Percentiles rank a stretch among this genome's conserved stretches.
phyloP scores from a whole-genome alignment of 208 protist genomes.

The Crithidia mellificae region DNA sequence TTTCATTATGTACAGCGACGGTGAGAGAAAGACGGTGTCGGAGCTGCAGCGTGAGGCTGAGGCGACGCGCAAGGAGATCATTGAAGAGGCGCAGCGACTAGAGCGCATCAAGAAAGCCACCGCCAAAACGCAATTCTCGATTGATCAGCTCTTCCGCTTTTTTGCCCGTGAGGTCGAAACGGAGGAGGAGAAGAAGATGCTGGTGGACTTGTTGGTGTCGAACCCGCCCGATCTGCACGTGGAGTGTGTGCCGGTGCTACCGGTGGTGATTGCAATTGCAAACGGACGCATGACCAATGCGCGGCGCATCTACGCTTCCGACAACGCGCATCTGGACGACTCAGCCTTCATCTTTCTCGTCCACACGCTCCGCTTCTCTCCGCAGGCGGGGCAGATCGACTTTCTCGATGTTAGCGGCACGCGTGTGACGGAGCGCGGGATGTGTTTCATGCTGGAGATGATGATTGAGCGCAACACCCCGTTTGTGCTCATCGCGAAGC shows the following conservation, averaged over 20 bases:
- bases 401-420: slow-evolving; percentile 83
- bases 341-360: slow-evolving; percentile 73
- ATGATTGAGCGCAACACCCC: slow-evolving; percentile 64
- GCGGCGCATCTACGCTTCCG: slow-evolving; percentile 56
- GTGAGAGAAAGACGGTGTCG: slow-evolving; percentile 81
- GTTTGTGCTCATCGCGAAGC: slow-evolving; percentile 72
- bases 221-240: slow-evolving; percentile 70
- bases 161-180: slow-evolving; percentile 72
- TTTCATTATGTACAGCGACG: slow-evolving; percentile 82
- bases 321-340: slow-evolving; percentile 70
- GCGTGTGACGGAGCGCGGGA: slow-evolving; percentile 69
- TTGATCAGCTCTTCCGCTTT: slow-evolving; percentile 79
- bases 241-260: slow-evolving; percentile 66
- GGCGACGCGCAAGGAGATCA: slow-evolving; percentile 57
- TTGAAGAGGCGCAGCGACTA: slow-evolving; percentile 66
- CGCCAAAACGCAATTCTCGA: slow-evolving; percentile 66
- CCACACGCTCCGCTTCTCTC: slow-evolving; percentile 81
- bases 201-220: slow-evolving; percentile 67
- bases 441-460: slow-evolving; percentile 83
- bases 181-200: slow-evolving; percentile 62
- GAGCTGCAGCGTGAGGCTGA: slow-evolving; percentile 80
- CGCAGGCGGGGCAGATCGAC: slow-evolving; percentile 66
- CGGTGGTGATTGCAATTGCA: slow-evolving; percentile 68
- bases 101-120: slow-evolving; percentile 67
- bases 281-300: slow-evolving; percentile 74